Conservation (phyloP, 2,329 filamentous ascomycete genomes). For the Colletotrichum kahawae region DNA sequence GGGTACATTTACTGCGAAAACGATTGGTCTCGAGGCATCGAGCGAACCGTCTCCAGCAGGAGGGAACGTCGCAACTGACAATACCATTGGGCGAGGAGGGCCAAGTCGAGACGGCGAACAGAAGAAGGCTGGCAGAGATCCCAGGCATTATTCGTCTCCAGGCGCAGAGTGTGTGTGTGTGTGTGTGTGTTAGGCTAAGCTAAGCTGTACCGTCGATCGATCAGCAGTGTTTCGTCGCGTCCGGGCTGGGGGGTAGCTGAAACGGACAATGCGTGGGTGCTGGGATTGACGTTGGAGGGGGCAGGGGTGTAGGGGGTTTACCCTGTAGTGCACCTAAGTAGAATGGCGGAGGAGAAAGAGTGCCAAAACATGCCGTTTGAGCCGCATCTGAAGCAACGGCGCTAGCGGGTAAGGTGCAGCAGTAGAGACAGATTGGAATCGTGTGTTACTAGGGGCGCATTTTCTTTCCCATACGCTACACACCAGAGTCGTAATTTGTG, state of each 20-base stretch:
- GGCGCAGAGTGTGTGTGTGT: neutral
- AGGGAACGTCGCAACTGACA: neutral
- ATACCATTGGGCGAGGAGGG: neutral
- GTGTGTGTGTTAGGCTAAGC: neutral
- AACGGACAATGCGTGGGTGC: conserved; percentile 19
- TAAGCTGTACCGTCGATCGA: conserved; percentile 13
- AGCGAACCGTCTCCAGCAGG: neutral
- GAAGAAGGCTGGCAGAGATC: neutral
- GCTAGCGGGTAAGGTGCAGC: neutral
- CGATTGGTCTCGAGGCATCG: neutral
- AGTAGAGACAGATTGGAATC: neutral
- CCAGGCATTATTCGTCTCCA: neutral
- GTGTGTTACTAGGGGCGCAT: neutral
- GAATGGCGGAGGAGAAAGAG: neutral
- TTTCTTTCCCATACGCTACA: neutral
- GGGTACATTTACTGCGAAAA: neutral
- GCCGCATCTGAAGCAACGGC: conserved; percentile 14
- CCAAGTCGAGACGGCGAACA: neutral
- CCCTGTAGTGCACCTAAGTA: neutral
- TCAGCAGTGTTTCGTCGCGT: conserved; percentile 20
- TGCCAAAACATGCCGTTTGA: conserved; percentile 17
- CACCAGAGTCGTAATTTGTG: neutral
- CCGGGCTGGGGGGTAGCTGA: conserved; percentile 17
- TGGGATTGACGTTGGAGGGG: conserved; percentile 11
- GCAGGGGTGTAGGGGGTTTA: neutral